These are phyloP conservation scores for Avena atlantica DNA, from an alignment of 176 grass and related monocot genomes.

Conservation along the genomic window DNA sequence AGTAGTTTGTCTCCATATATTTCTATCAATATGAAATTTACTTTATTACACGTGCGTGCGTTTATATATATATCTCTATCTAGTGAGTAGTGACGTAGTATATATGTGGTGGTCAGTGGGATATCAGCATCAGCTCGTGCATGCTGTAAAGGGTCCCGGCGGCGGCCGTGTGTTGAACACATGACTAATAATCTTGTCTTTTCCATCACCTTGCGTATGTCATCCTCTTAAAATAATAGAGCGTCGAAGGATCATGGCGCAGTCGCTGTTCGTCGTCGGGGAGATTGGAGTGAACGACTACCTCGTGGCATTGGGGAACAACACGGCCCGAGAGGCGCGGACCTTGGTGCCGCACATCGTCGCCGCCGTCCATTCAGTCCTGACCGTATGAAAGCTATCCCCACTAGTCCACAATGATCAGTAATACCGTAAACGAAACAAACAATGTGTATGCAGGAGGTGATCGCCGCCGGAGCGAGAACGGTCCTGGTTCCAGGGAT, in stretches of 20 bases:
- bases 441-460: slow-evolving; percentile 24
- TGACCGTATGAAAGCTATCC: slow-evolving; percentile 29
- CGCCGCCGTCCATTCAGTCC: slow-evolving; percentile 37
- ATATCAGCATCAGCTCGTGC: not conserved
- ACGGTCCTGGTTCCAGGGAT: slow-evolving; percentile 56
- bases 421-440: too few species aligned
- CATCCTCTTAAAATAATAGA: not conserved
- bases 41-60: not conserved
- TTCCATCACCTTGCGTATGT: too few species aligned
- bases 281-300: slow-evolving; percentile 77
- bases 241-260: not conserved
- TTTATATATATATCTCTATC: not conserved
- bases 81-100: not conserved
- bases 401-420: not conserved
- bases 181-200: not conserved
- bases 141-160: not conserved
- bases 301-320: slow-evolving; percentile 44
- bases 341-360: slow-evolving; percentile 55
- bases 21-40: not conserved
- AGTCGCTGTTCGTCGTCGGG: slow-evolving; percentile 44
- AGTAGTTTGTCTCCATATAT: not conserved
- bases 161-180: not conserved
- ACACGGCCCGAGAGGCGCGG: slow-evolving; percentile 1
- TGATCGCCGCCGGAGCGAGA: slow-evolving; percentile 57
- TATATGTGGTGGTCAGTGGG: not conserved